Evolutionary conservation across 176 grass and related monocot species (phyloP), one percentile per base, ranked within the genome.

Genomic region (Aegilops bicornis): DNA sequence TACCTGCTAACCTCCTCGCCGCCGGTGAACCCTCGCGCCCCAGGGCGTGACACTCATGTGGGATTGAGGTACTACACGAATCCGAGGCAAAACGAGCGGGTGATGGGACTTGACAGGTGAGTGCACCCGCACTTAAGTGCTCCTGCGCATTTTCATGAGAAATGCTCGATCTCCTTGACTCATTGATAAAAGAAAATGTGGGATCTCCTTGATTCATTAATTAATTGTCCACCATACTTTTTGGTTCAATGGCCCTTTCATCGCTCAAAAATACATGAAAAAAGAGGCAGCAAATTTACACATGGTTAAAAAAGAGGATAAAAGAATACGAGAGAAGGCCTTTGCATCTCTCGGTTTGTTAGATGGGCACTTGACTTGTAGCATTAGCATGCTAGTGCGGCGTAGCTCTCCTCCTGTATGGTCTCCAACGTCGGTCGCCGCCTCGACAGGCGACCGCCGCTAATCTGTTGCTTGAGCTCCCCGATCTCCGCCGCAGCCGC

Each of bases 401-500:
- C 39, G 78, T 78, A 91, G 80, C 76, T 79, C 75, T 98, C 96
- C 88, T 98, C 96, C 4, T 85, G 30, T 40, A 98, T 98, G 10
- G 96, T 98, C 84, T 95, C 93, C 84, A 98, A 74, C 50, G 81
- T 86, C 20, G 93, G 96, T 12, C 75, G 88, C 33, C 78, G 89
- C 64, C 91, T 91, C 15, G 90, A 94, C 70, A 90, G 80, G 9
- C 93, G 83, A 13, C 86, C 54, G 80, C 73, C 68, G 77, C 90
- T 88, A 39, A 94, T 69, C 80, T 93, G 81, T 11, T 95, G 89
- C 73, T 85, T 98, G 67, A 98, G 92, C 88, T 90, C 89, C 25
- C 64, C 80, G 22, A 93, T 98, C 91, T 92, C 89, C 32, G 76
- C 86, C 5, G 83, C 91, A 1, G 64, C 68, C 14, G 62, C 79